Evolutionary conservation across 2,329 filamentous ascomycete genomes (phyloP), one percentile per base, ranked within the genome.

Genomic region (Bertia moriformis): DNA sequence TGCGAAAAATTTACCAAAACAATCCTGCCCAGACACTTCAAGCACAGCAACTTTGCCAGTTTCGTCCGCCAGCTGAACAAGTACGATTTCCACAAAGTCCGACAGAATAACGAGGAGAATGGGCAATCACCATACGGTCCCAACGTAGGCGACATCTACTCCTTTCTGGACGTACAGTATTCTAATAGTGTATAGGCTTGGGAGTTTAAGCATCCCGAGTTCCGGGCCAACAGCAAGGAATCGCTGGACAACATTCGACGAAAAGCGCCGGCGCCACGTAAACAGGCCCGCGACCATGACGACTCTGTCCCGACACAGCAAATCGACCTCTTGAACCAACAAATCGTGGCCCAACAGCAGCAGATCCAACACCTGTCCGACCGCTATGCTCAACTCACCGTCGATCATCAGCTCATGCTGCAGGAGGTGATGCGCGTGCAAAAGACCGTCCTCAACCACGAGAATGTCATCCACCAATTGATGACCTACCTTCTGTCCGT

Each of bases 1-100:
- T 93, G 93, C 59, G 89, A 96, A 58, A 94, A 93, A 59, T 98
- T 98, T 54, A 96, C 91, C 17, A 94, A 95, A 58, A 83, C 84
- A 29, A 93, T 98, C 50, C 74, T 98, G 14, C 91, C 91, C 2
- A 95, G 96, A 56, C 87, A 96, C 53, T 98, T 98, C 69, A 98
- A 98, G 61, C 91, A 96, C 62, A 93, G 86, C 71, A 95, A 95
- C 58, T 95, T 95, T 64, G 88, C 88, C 20, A 94, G 87, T 60
- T 95, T 95, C 55, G 88, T 95, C 42, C 82, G 88, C 38, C 88
- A 95, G 57, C 66, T 95, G 42, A 95, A 95, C 66, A 95, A 95
- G 57, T 95, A 93, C 59, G 88, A 94, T 55, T 98, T 98, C 50
- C 91, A 98, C 67, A 98, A 98, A 67, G 88, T 96, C 46, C 76